Evolutionary conservation across 306 rosid genomes (phyloP).

Genomic region (Vigna nakashimae): DNA sequence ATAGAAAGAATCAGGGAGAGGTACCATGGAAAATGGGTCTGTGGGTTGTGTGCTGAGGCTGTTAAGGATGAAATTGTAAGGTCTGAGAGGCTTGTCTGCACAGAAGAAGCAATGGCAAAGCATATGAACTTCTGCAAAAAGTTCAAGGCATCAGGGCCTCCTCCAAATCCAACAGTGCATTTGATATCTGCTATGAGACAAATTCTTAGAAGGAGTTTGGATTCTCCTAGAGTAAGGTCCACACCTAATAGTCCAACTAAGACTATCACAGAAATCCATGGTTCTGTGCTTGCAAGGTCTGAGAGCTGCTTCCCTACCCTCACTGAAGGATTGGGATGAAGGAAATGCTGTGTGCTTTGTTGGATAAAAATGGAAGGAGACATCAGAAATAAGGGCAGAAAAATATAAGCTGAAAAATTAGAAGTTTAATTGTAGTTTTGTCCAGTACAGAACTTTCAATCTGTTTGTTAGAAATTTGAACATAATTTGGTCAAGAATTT

Average conservation of each 20-base stretch:
- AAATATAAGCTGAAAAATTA: constrained; percentile 35
- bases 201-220: constrained; percentile 80
- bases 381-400: constrained; percentile 34
- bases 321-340: constrained; percentile 43
- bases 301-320: constrained; percentile 79
- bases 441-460: constrained; percentile 49
- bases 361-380: constrained; percentile 45
- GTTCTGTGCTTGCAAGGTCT: constrained; percentile 63
- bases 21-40: constrained; percentile 82
- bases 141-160: constrained; percentile 75
- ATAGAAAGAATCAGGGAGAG: constrained; percentile 75
- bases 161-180: constrained; percentile 72
- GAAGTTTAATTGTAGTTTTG: constrained; percentile 43
- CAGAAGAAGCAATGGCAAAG: constrained; percentile 84
- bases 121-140: constrained; percentile 83
- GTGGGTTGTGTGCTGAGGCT: constrained; percentile 93
- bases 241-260: constrained; percentile 67
- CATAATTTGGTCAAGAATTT: constrained; percentile 39
- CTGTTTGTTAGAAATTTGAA: constrained; percentile 44
- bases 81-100: constrained; percentile 72
- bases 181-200: constrained; percentile 90
- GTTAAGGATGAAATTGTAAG: constrained; percentile 82
- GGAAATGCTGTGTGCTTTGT: constrained; percentile 41
- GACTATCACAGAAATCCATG: constrained; percentile 42
- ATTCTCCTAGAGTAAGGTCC: constrained; percentile 78